Evolutionary conservation across 1,284 basidiomycete genomes (phyloP).

Genomic region (Ustilago loliicola): DNA sequence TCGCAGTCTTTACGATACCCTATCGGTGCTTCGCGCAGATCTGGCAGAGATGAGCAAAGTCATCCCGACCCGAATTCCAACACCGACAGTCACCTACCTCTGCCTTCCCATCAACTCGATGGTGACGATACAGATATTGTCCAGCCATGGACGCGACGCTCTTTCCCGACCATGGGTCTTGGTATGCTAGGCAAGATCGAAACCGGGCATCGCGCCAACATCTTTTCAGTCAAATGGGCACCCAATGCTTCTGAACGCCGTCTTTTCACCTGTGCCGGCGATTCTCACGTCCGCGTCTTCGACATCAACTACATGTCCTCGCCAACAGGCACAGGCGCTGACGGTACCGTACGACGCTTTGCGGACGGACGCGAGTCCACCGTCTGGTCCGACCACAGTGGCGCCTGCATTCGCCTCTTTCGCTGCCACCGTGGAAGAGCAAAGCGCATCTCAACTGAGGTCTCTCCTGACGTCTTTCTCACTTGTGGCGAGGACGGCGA

Average conservation of each 20-base stretch:
- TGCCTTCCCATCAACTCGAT: conserved; percentile 70
- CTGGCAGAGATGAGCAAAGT: neutral
- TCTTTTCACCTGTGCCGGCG: conserved; percentile 82
- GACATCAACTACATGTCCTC: conserved; percentile 74
- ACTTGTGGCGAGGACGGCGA: conserved; percentile 82
- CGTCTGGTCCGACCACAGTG: conserved; percentile 31
- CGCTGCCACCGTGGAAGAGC: conserved; percentile 67
- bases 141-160: conserved; percentile 26
- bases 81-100: too few species aligned
- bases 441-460: conserved; percentile 85
- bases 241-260: conserved; percentile 73
- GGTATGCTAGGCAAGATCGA: conserved; percentile 42
- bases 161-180: conserved; percentile 20
- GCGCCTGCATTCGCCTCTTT: conserved; percentile 59
- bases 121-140: conserved; percentile 19
- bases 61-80: neutral
- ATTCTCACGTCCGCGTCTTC: conserved; percentile 83
- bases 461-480: conserved; percentile 84
- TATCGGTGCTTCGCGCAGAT: conserved; percentile 7
- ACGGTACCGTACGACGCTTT: conserved; percentile 4
- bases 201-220: conserved; percentile 80
- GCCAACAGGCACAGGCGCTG: conserved; percentile 4
- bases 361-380: conserved; percentile 27
- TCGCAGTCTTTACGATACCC: conserved; percentile 1
- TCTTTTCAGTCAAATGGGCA: conserved; percentile 87